Conservation (phyloP, 805 yeast species). For the Maudiozyma barnettii region DNA sequence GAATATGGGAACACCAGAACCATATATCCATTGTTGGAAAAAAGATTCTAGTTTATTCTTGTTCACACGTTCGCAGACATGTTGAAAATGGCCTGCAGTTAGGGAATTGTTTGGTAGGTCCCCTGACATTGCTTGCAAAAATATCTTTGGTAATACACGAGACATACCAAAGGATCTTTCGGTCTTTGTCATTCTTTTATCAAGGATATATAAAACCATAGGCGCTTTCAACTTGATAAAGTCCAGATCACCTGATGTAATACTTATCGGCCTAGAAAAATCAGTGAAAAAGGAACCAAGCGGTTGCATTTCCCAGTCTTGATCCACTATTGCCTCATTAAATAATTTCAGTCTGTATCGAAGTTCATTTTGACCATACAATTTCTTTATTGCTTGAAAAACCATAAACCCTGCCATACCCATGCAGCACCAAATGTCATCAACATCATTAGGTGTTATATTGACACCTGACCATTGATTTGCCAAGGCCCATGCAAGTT, state of each 20-base stretch:
- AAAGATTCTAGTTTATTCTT: constrained; percentile 73
- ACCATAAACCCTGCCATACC: constrained; percentile 86
- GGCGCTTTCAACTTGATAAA: constrained; percentile 80
- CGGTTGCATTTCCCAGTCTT: constrained; percentile 74
- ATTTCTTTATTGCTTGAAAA: constrained; percentile 49
- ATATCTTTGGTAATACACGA: constrained; percentile 83
- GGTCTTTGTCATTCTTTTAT: constrained; percentile 89
- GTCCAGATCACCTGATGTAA: constrained; percentile 39
- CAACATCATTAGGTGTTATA: constrained; percentile 67
- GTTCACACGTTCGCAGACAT: constrained; percentile 91
- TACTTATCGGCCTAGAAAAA: constrained; percentile 25
- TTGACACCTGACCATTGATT: constrained; percentile 92
- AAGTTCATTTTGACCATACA: constrained; percentile 81
- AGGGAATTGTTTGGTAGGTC: constrained; percentile 71
- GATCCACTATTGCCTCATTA: constrained; percentile 57
- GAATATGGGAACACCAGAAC: constrained; percentile 82
- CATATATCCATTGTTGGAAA: constrained; percentile 88
- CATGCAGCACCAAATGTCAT: constrained; percentile 81
- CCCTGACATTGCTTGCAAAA: constrained; percentile 91
- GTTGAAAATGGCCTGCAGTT: constrained; percentile 77
- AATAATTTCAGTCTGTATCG: constrained; percentile 57
- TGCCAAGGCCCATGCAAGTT: constrained; percentile 60
- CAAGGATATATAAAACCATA: constrained; percentile 71
- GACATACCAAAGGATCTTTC: constrained; percentile 89
- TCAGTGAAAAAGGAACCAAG: constrained; percentile 51